Evolutionary conservation across 1,284 basidiomycete genomes (phyloP).

Genomic region (Kalmanozyma brasiliensis): DNA sequence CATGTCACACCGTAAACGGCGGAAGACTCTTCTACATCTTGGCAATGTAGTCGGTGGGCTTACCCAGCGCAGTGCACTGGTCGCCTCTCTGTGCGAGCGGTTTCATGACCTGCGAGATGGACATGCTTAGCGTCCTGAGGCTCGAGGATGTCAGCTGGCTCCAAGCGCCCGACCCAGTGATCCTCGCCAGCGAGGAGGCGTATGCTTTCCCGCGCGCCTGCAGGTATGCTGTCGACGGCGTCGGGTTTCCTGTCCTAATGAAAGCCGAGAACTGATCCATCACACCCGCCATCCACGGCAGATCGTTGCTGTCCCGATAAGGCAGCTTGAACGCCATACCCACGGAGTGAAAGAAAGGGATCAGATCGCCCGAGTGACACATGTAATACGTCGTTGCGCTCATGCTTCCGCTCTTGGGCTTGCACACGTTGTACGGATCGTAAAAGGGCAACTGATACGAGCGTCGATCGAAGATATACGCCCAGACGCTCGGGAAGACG

Average conservation of each 20-base stretch:
- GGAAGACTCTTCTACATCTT: conserved; percentile 12
- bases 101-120: conserved; percentile 37
- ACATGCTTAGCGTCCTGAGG: conserved; percentile 30
- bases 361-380: conserved; percentile 48
- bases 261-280: conserved; percentile 44
- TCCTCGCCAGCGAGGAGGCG: conserved; percentile 21
- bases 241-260: conserved; percentile 35
- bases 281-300: conserved; percentile 31
- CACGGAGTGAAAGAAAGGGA: conserved; percentile 38
- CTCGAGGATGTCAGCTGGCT: conserved; percentile 10
- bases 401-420: conserved; percentile 20
- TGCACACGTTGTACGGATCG: conserved; percentile 34
- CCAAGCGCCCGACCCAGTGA: conserved; percentile 22
- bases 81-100: conserved; percentile 29
- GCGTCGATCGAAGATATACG: conserved; percentile 38
- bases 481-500: conserved; percentile 42
- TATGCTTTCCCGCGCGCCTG: conserved; percentile 30
- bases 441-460: conserved; percentile 45
- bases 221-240: conserved; percentile 21
- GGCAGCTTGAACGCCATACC: conserved; percentile 31
- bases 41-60: conserved; percentile 35
- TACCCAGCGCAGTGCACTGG: conserved; percentile 45
- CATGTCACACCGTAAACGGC: no score
- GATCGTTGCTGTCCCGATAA: conserved; percentile 34
- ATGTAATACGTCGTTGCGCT: conserved; percentile 38